phyloP scores from a whole-genome alignment of 768 basidiomycete species.

The Symmetrospora coprosmae region DNA sequence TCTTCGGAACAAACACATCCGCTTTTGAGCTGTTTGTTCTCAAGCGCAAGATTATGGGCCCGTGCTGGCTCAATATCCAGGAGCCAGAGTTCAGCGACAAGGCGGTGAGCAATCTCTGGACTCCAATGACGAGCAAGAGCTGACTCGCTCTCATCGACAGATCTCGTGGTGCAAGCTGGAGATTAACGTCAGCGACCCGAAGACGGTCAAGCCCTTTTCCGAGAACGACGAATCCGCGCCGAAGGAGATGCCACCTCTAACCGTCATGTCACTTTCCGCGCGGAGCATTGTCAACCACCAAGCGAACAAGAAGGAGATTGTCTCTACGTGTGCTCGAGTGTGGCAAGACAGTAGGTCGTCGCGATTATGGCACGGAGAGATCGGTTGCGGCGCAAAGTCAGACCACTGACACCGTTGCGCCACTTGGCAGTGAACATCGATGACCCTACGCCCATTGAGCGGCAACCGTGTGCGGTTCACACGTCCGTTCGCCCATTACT shows the following conservation, averaged over 20 bases:
- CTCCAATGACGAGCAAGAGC: background rate
- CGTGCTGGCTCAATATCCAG: slow-evolving; percentile 85
- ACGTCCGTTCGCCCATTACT: slow-evolving; percentile 74
- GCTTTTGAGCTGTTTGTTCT: slow-evolving; percentile 86
- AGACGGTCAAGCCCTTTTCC: slow-evolving; percentile 68
- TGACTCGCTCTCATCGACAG: slow-evolving; percentile 44
- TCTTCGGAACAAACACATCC: slow-evolving; percentile 81
- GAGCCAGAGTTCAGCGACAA: slow-evolving; percentile 53
- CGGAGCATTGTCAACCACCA: slow-evolving; percentile 86
- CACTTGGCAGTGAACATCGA: slow-evolving; percentile 59
- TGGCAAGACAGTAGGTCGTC: slow-evolving; percentile 54
- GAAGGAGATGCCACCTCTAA: slow-evolving; percentile 72
- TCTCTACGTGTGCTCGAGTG: slow-evolving; percentile 66
- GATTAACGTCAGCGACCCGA: slow-evolving; percentile 64
- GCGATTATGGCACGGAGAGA: background rate
- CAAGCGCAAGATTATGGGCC: slow-evolving; percentile 97
- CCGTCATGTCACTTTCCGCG: slow-evolving; percentile 71
- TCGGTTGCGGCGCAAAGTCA: background rate
- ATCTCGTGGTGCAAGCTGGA: slow-evolving; percentile 96
- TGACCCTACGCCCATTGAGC: slow-evolving; percentile 77
- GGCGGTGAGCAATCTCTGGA: slow-evolving; percentile 47
- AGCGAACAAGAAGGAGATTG: slow-evolving; percentile 84
- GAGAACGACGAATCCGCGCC: slow-evolving; percentile 57
- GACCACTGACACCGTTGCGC: background rate
- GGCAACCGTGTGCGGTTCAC: slow-evolving; percentile 63